Evolutionary conservation across 2,329 filamentous ascomycete species (phyloP), one percentile per base, ranked within the genome.

Genomic region (Alternaria metachromatica): DNA sequence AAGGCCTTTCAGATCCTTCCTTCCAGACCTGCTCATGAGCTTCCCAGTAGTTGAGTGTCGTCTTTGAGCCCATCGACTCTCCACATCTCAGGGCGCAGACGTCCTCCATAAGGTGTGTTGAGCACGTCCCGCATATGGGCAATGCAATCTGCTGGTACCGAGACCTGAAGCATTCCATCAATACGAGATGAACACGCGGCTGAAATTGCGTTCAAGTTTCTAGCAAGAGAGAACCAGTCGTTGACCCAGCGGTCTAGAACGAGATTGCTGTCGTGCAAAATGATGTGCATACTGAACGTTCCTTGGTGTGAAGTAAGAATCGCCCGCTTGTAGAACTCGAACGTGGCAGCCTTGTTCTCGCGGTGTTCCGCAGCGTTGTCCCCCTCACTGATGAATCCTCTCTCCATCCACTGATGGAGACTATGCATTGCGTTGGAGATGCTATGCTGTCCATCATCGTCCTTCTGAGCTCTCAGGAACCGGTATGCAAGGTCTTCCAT

Each of bases 101-200:
- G 6, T 15, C 4, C 15, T 33, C 6, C 30, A 33, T 33, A 33
- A 37, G 30, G 30, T 0, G 3, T 37, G 4, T 2, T 37, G 33
- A 37, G 15, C 1, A 37, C 2, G 8, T 3, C 4, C 1, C 4
- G 33, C 33, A 37, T 37, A 2, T 3, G 15, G 0, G 33, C 2
- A n/a, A 5, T 37, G 33, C 33, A 8, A 37, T 37, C 15, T 9
- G 7, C 33, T 3, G 33, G 4, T 37, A 37, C 33, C 8, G 33
- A 37, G 15, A 37, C 1, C 0, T 1, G 33, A 37, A 37, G 15
- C 33, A 37, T 37, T 2, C 2, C 33, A 3, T 5, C 2, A n/a
- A 37, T 5, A n/a, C 2, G 4, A 37, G 15, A 37, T 1, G 33
- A 2, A 37, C 33, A 37, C 33, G 2, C 7, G 33, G 33, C 33